Percentiles rank a stretch among this genome's conserved stretches.
phyloP scores from a whole-genome alignment of 768 basidiomycete genomes.

The Termitomyces titanicus region DNA sequence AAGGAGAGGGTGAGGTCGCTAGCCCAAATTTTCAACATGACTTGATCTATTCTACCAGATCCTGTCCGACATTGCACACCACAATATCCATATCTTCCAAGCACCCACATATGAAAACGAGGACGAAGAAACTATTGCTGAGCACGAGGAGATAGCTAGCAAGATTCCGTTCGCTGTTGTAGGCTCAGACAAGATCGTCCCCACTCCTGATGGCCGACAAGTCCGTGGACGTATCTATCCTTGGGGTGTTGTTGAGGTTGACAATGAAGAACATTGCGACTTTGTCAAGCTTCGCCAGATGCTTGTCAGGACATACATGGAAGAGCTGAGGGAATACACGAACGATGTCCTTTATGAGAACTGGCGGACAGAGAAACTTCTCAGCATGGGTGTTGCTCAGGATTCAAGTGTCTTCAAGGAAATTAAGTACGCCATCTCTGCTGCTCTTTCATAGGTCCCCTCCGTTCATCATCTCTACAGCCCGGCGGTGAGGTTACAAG shows the following conservation, averaged over 20 bases:
- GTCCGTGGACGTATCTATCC: constrained; percentile 96
- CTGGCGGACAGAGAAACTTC: constrained; percentile 94
- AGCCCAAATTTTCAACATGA: constrained; percentile 5
- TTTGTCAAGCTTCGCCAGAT: constrained; percentile 99
- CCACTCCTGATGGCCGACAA: constrained; percentile 82
- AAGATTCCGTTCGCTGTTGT: constrained; percentile 99
- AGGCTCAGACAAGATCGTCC: constrained; percentile 83
- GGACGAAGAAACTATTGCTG: constrained; percentile 96
- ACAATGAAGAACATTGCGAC: constrained; percentile 99
- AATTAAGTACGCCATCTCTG: constrained; percentile 74
- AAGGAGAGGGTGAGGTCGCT: constrained; percentile 73
- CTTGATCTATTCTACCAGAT: constrained; percentile 48
- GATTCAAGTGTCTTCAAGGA: constrained; percentile 99
- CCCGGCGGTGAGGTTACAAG: constrained; percentile 93
- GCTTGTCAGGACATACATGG: constrained; percentile 99
- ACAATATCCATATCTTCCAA: constrained; percentile 97
- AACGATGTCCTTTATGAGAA: constrained; percentile 96
- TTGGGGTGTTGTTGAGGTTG: constrained; percentile 99
- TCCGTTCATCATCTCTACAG: constrained; percentile 39
- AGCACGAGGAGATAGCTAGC: constrained; percentile 96
- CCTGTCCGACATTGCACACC: constrained; percentile 87
- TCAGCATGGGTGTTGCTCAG: constrained; percentile 97
- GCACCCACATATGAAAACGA: constrained; percentile 97
- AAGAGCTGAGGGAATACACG: constrained; percentile 96
- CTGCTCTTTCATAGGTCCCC: constrained; percentile 7